Evolutionary conservation across 495 filamentous ascomycete species (phyloP), one percentile per base, ranked within the genome.

Genomic region (Podospora pseudocomata): DNA sequence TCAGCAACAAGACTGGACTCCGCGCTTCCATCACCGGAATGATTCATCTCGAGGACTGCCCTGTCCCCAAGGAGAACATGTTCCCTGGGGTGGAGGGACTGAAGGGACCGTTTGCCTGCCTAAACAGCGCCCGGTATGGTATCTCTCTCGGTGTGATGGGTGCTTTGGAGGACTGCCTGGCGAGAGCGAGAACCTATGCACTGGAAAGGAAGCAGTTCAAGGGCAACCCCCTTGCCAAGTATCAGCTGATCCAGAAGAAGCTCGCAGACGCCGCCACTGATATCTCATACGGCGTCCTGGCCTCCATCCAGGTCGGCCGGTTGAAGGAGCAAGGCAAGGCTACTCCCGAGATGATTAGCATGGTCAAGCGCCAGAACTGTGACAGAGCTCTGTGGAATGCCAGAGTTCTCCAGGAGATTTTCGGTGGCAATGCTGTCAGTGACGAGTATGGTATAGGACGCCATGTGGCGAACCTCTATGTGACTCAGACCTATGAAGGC

Each of bases 221-320:
- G 81, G 88, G 90, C 49, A 97, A 98, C 76, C 92, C 95, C 1
- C 82, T 99, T 55, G 95, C 95, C 44, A 97, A 94, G 81, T 99
- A 98, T 72, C 95, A 99, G 79, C 86, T 99, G n/a, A 86, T 99
- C 55, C 95, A 99, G 83, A 97, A 97, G 87, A 99, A 99, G 82
- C 82, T 99, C 68, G 90, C 93, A 0, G 94, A 98, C 76, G 95
- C 94, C 16, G 84, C 86, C 9, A 97, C 96, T 0, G 95, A 98
- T 79, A 92, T 91, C 16, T 89, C 93, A 1, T 99, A 91, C 75
- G 95, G 95, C 4, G 90, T 91, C 11, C 76, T 96, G 58, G 95
- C 94, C 4, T 89, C 92, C 0, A 86, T 89, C 54, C 95, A 99
- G 78, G 94, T 97, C 57, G 95, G 94, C 55, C 82, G 96, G 68